Percentiles rank a stretch among this genome's conserved stretches.
phyloP scores from a whole-genome alignment of 768 basidiomycete species.

The Nevesoporus exiguus region DNA sequence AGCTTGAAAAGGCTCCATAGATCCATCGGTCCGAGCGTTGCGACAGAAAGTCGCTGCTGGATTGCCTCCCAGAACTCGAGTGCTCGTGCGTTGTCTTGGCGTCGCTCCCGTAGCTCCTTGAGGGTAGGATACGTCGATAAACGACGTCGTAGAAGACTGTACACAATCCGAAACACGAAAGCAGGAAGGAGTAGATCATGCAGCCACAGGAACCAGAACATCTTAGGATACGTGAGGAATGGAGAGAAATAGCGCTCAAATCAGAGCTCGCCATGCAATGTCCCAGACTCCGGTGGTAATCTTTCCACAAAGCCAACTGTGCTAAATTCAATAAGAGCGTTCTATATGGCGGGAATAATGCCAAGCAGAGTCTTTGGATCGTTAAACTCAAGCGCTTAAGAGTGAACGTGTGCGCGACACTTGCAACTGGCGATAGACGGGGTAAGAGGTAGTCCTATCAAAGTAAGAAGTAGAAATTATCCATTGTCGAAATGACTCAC shows the following conservation, averaged over 20 bases:
- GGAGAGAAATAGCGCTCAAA: not conserved
- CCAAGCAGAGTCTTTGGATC: conserved; percentile 53
- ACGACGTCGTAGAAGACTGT: conserved; percentile 45
- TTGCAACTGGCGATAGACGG: conserved; percentile 40
- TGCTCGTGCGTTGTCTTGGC: conserved; percentile 46
- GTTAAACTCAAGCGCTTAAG: conserved; percentile 51
- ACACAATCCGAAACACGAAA: conserved; percentile 45
- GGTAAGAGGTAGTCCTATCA: conserved; percentile 43
- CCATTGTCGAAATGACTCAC: conserved; percentile 17
- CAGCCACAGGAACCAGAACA: conserved; percentile 66
- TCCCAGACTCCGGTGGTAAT: conserved; percentile 42
- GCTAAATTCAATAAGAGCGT: conserved; percentile 40
- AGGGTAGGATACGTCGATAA: conserved; percentile 55
- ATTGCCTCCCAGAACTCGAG: conserved; percentile 50
- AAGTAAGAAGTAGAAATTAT: conserved; percentile 9
- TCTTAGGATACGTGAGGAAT: conserved; percentile 31
- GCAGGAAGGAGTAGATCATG: conserved; percentile 53
- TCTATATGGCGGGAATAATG: conserved; percentile 46
- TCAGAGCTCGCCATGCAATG: conserved; percentile 49
- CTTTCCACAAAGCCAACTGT: conserved; percentile 54
- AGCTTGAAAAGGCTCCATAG: conserved; percentile 50
- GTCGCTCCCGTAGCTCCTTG: conserved; percentile 50
- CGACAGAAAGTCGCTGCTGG: conserved; percentile 41
- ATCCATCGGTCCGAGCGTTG: conserved; percentile 50
- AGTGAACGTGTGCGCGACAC: conserved; percentile 47